Conservation (phyloP, 2,329 filamentous ascomycete species). For the Penicillium sp. region DNA sequence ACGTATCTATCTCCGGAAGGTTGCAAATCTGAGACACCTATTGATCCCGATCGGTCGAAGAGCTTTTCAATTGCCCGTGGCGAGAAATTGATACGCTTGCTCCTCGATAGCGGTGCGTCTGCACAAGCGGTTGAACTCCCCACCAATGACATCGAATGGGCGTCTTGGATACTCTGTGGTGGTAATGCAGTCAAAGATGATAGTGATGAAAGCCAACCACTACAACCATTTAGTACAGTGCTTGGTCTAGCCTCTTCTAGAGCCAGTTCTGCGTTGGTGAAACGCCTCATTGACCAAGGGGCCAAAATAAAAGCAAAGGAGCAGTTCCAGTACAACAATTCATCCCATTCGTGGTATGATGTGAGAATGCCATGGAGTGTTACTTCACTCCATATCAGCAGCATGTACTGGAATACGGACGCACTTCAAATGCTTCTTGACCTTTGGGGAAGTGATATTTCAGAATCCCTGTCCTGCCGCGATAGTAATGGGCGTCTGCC, state of each 20-base stretch:
- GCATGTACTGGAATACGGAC: neutral
- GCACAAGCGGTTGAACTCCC: neutral
- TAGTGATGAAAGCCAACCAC: neutral
- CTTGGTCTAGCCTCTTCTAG: neutral
- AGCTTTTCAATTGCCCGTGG: neutral
- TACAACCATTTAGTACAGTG: neutral
- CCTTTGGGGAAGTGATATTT: neutral
- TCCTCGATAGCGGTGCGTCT: constrained; percentile 2
- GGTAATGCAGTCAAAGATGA: neutral
- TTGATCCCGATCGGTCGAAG: neutral
- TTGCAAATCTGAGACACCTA: neutral
- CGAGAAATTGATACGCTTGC: neutral
- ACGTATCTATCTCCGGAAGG: neutral
- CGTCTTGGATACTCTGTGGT: neutral
- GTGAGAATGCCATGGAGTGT: neutral
- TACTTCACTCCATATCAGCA: neutral
- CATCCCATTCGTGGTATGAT: neutral
- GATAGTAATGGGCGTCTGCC: neutral
- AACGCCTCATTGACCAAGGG: neutral
- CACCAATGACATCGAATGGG: neutral
- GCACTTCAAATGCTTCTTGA: neutral
- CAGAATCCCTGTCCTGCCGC: neutral
- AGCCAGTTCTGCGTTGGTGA: neutral
- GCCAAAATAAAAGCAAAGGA: neutral
- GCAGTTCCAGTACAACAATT: neutral